Evolutionary conservation across 2,329 filamentous ascomycete genomes (phyloP).

Genomic region (Paecilomyces variotii): DNA sequence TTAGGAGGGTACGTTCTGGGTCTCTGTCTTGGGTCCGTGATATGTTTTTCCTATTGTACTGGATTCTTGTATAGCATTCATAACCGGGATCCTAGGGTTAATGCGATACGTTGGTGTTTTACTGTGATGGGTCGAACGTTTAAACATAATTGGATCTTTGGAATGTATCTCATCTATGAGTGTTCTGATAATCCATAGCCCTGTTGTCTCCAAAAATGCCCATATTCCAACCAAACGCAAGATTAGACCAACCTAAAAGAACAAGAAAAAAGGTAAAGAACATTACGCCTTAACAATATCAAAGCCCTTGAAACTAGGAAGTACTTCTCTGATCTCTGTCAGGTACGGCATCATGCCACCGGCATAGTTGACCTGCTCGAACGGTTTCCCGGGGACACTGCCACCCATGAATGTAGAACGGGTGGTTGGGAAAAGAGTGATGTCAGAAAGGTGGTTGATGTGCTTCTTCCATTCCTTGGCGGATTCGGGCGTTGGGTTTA

Average conservation of each 20-base stretch:
- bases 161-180: neutral
- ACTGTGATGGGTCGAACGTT: neutral
- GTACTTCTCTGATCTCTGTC: constrained; percentile 11
- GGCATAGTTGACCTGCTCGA: constrained; percentile 45
- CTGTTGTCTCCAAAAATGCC: too few species aligned
- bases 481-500: constrained; percentile 43
- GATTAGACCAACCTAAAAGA: neutral
- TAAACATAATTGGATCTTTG: neutral
- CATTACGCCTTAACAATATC: constrained; percentile 9
- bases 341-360: constrained; percentile 17
- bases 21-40: too few species aligned
- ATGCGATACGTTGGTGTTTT: too few species aligned
- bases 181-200: too few species aligned
- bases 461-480: constrained; percentile 43
- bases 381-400: constrained; percentile 47
- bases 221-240: too few species aligned
- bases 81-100: too few species aligned
- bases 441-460: constrained; percentile 39
- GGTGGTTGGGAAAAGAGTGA: constrained; percentile 43
- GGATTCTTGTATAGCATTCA: too few species aligned
- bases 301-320: constrained; percentile 12
- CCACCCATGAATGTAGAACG: constrained; percentile 50
- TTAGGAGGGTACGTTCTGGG: too few species aligned
- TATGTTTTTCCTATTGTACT: too few species aligned
- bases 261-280: neutral